Evolutionary conservation across 495 filamentous ascomycete species (phyloP), one percentile per base, ranked within the genome.

Genomic region (Patellaria atrata): DNA sequence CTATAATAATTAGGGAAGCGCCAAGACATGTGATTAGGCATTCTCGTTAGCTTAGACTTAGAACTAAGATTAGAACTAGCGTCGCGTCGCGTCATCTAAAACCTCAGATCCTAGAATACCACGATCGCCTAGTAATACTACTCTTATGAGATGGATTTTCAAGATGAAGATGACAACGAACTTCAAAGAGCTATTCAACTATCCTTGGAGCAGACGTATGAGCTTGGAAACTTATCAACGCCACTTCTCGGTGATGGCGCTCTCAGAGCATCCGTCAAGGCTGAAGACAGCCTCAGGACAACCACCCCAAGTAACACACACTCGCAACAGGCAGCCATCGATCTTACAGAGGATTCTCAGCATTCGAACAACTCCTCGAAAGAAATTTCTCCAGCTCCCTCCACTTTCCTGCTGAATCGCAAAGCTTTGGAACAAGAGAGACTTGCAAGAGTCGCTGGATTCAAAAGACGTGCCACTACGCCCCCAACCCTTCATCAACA

Each of bases 391-490:
- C n/a, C n/a, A 3, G 14, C 26, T 5, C 4, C 11, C 11, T 51
- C 61, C 4, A 26, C 71, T 0, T 33, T 64, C 3, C 73, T 71
- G 0, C 53, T 85, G 0, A 67, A 92, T 54, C 69, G 85, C 7
- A 80, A 78, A 52, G 64, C 75, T 40, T 89, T 93, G 82, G 87
- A 96, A 44, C 60, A 75, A 47, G 87, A 91, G 47, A 70, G 87
- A 14, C 65, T 94, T 6, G 77, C 75, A 12, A 67, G 86, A 23
- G 39, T 68, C 4, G 49, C 37, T 6, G 75, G 39, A 73, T 78
- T 52, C 57, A 65, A n/a, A 52, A 55, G 35, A 31, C 47, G 40
- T 3, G 48, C 50, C 7, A 56, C 54, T n/a, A 57, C 62, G 6
- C 61, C 63, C 28, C 60, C 63, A 7, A 42, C 55, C 28, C 21